Evolutionary conservation across 1,139 yeast genomes (phyloP).

Genomic region (Diutina pseudorugosa): DNA sequence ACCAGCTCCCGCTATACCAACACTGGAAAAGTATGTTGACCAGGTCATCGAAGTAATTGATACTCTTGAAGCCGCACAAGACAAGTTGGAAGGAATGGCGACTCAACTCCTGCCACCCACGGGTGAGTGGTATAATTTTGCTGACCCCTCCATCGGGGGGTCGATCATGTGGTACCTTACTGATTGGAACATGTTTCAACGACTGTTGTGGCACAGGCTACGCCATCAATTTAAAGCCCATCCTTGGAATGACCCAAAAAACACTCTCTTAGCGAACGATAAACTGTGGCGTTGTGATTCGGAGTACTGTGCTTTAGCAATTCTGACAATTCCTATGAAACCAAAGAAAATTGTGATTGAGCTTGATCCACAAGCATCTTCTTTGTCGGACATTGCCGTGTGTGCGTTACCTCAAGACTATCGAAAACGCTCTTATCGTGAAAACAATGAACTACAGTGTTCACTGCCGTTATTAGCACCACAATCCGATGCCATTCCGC

Average conservation of each 20-base stretch:
- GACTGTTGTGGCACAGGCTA: not conserved
- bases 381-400: not conserved
- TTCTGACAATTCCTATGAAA: not conserved
- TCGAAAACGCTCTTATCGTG: too few species aligned
- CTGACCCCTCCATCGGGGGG: not conserved
- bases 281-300: not conserved
- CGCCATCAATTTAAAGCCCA: not conserved
- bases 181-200: not conserved
- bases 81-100: not conserved
- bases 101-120: not conserved
- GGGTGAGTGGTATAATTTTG: not conserved
- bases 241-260: not conserved
- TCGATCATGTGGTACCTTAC: slow-evolving; percentile 1
- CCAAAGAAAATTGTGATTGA: not conserved
- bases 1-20: not conserved
- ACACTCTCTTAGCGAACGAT: not conserved
- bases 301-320: not conserved
- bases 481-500: not conserved
- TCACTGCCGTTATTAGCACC: not conserved
- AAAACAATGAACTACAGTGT: not conserved
- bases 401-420: not conserved
- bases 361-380: not conserved
- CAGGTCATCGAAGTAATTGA: not conserved
- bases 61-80: not conserved
- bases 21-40: not conserved